A percentile compares a stretch with the other conserved stretches of the same genome.
These are phyloP conservation scores for Gleditsia sinensis DNA, from an alignment of 306 rosid genomes.

Conservation along the genomic window DNA sequence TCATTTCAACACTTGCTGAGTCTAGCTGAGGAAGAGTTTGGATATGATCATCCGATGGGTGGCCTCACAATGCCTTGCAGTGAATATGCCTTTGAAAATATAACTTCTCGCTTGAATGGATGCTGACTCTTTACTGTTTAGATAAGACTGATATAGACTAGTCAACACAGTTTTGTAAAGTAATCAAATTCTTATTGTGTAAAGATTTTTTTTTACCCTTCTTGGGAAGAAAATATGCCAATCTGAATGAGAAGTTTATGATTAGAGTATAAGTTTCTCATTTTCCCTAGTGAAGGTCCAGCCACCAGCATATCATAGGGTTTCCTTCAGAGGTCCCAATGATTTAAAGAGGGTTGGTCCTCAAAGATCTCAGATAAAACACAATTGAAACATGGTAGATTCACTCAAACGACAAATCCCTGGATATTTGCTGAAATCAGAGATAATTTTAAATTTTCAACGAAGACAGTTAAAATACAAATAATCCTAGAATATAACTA, in stretches of 20 bases:
- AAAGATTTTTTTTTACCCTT: background rate
- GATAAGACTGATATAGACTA: background rate
- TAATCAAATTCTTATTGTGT: background rate
- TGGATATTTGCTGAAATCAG: too few species aligned
- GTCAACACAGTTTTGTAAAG: conserved; percentile 19
- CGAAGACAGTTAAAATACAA: too few species aligned
- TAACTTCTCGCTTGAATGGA: background rate
- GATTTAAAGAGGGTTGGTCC: too few species aligned
- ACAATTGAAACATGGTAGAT: too few species aligned
- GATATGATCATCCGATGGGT: conserved; percentile 59
- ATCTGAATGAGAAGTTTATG: background rate
- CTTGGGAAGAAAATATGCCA: background rate
- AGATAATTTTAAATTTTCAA: too few species aligned
- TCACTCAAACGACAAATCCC: too few species aligned
- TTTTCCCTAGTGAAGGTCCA: too few species aligned
- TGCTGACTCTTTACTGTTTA: background rate
- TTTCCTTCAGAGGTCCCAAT: too few species aligned
- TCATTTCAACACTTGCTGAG: conserved; percentile 43
- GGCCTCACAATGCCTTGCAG: conserved; percentile 57
- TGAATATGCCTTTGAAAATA: conserved; percentile 13
- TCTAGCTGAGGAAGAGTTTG: conserved; percentile 51
- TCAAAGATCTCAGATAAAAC: too few species aligned
- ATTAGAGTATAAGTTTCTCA: background rate
- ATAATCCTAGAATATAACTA: background rate
- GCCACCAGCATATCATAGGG: background rate